These are phyloP conservation scores for Akebia trifoliata DNA, from an alignment of 164 flowering plant species.

Conservation along the genomic window DNA sequence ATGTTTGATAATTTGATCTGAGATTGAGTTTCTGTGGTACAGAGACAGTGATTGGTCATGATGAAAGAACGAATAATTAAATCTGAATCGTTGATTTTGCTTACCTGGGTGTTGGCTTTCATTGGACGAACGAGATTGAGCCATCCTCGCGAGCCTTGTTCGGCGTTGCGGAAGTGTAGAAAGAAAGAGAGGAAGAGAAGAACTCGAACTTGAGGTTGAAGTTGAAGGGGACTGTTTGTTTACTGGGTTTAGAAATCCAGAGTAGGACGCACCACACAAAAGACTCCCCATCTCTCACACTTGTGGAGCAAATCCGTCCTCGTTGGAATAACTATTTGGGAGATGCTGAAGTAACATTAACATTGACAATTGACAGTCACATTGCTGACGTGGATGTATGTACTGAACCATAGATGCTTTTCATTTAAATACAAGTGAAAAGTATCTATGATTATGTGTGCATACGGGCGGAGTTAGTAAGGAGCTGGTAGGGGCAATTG, in stretches of 20 bases:
- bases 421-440: too few species aligned
- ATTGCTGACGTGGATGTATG: too few species aligned
- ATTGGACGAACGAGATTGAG: conserved; percentile 13
- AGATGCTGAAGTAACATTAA: too few species aligned
- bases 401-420: too few species aligned
- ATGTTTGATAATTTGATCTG: background rate
- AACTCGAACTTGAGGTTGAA: conserved; percentile 1
- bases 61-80: background rate
- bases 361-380: too few species aligned
- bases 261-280: too few species aligned
- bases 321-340: too few species aligned
- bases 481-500: too few species aligned
- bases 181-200: background rate
- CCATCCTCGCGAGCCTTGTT: conserved; percentile 19
- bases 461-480: too few species aligned
- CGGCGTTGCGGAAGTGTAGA: background rate
- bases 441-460: too few species aligned
- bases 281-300: too few species aligned
- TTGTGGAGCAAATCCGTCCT: too few species aligned
- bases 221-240: background rate
- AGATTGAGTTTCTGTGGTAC: background rate
- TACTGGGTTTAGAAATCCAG: conserved; percentile 4
- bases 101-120: conserved; percentile 22
- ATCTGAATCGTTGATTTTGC: background rate
- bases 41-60: background rate